Evolutionary conservation across 352 stramenopile genomes (phyloP).

Genomic region (Globisporangium radiosum): DNA sequence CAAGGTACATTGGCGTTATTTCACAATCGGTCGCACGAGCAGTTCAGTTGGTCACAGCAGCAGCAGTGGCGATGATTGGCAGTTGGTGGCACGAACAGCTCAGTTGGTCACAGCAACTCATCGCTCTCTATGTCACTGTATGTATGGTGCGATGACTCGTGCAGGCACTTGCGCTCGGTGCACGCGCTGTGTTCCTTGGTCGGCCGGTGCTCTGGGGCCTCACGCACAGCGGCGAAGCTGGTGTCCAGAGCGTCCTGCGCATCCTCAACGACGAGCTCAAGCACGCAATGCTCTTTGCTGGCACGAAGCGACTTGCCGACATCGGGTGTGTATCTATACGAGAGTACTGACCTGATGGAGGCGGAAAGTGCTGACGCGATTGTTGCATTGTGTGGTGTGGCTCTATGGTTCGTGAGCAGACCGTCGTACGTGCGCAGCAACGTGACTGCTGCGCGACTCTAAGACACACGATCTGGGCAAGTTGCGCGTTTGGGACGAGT

Average conservation of each 20-base stretch:
- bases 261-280: conserved; percentile 91
- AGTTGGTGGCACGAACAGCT: too few species aligned
- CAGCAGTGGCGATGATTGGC: neutral
- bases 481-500: neutral
- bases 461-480: neutral
- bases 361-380: neutral
- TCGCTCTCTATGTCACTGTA: conserved; percentile 6
- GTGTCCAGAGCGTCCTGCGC: conserved; percentile 82
- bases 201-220: conserved; percentile 94
- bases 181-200: conserved; percentile 92
- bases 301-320: conserved; percentile 54
- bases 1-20: conserved; percentile 47
- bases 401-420: conserved; percentile 6
- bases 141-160: neutral
- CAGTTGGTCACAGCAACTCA: neutral
- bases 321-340: conserved; percentile 41
- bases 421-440: conserved; percentile 28
- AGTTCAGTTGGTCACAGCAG: neutral
- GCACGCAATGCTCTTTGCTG: conserved; percentile 88
- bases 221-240: conserved; percentile 82
- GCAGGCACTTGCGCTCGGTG: conserved; percentile 87
- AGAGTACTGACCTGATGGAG: neutral
- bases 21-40: too few species aligned
- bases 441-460: conserved; percentile 11
- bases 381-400: neutral